Base-by-base conservation (phyloP, 768 basidiomycete species). In the Lentinula lateritia region DNA sequence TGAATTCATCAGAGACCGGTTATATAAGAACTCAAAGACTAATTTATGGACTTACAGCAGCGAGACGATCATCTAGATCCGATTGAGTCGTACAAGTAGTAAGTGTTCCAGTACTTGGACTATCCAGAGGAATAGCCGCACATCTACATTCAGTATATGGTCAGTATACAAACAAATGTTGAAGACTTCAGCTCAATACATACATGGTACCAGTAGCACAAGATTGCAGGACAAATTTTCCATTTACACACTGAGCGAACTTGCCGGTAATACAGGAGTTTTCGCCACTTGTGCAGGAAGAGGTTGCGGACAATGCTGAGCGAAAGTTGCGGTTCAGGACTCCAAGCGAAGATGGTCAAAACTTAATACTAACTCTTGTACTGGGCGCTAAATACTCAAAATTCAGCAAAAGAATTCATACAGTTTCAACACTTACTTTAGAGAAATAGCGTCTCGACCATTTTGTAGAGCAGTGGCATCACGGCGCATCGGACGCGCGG, bases 241-340 rank as follows among this genome's bases (percentile, higher is more conserved):
- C 83, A 35, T 69, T 71, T 15, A 81, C 82, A 66, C 87, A 88
- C 62, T 83, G 83, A 0, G 85, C 85, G 61, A 87, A 82, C 38
- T 76, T 63, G 41, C 70, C 67, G 63, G 74, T 69, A 9, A 85
- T 69, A 65, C 86, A 88, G 7, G 84, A 83, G 42, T 78, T 66
- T 52, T 80, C 71, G 15, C 78, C 73, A 7, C 65, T 68, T 42
- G 73, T 74, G 61, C 79, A 76, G 12, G 78, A 66, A 10, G 73
- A 73, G 42, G 67, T 61, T 52, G 73, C 61, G 16, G 65, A 72
- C 53, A 77, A 70, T 6, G 68, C 71, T 64, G 71, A 69, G 63
- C 78, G 76, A 52, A 75, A 64, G 35, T 73, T 64, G 2, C 3
- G 28, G 64, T 76, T 48, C 23, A 6, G 9, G 3, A 48, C 9